These are phyloP conservation scores for Hanseniaspora guilliermondii DNA, from an alignment of 805 yeast species.

Conservation along the genomic window DNA sequence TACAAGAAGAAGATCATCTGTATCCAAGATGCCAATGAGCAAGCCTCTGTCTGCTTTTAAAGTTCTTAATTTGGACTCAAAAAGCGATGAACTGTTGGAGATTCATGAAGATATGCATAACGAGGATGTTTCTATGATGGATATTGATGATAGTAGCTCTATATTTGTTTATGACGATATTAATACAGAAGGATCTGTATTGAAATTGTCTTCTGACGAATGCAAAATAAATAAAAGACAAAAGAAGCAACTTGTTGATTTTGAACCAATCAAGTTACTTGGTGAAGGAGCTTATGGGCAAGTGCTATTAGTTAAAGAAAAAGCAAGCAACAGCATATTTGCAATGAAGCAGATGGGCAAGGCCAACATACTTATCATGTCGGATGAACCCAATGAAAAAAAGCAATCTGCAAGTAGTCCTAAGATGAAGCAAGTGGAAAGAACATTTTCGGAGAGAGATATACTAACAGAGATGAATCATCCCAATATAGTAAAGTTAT, in stretches of 20 bases:
- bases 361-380: conserved; percentile 56
- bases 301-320: conserved; percentile 64
- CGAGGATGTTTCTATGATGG: neutral
- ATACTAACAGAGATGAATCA: conserved; percentile 61
- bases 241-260: conserved; percentile 36
- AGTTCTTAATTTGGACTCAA: neutral
- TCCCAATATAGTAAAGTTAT: conserved; percentile 69
- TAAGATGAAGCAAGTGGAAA: conserved; percentile 43
- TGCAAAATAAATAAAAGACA: neutral
- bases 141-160: neutral
- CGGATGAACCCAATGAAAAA: conserved; percentile 18
- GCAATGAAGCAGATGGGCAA: conserved; percentile 81
- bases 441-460: conserved; percentile 69
- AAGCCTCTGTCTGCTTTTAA: neutral
- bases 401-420: conserved; percentile 15
- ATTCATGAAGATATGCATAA: neutral
- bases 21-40: conserved; percentile 5
- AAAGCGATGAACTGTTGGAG: neutral
- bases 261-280: conserved; percentile 60
- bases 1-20: conserved; percentile 9
- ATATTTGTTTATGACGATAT: conserved; percentile 7
- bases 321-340: conserved; percentile 46
- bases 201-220: neutral
- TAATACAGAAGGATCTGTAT: conserved; percentile 11
- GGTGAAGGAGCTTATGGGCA: conserved; percentile 88